Conservation (phyloP, 805 yeast genomes). For the Saccharomycopsis capsularis region DNA sequence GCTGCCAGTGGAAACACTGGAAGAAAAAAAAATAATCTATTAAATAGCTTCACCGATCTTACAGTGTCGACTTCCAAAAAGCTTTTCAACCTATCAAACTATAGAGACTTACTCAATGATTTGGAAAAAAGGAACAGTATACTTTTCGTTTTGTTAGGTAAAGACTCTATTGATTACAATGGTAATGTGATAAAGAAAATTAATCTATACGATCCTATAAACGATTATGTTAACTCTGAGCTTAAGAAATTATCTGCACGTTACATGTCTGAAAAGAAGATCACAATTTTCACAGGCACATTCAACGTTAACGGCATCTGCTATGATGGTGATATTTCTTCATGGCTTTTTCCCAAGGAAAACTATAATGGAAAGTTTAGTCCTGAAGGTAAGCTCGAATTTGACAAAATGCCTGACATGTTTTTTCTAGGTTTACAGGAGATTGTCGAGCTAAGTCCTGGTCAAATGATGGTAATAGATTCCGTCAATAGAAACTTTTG, state of each 20-base stretch:
- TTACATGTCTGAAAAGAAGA: slow-evolving; percentile 55
- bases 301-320: slow-evolving; percentile 77
- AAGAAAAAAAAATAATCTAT: slow-evolving; percentile 10
- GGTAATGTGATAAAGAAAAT: slow-evolving; percentile 10
- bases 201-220: slow-evolving; percentile 68
- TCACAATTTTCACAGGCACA: slow-evolving; percentile 73
- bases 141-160: slow-evolving; percentile 13
- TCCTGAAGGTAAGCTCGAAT: slow-evolving; percentile 14
- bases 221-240: slow-evolving; percentile 71
- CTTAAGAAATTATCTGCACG: slow-evolving; percentile 41
- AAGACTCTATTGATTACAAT: slow-evolving; percentile 10
- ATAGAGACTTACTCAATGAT: slow-evolving; percentile 19
- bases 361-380: slow-evolving; percentile 2
- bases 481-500: slow-evolving; percentile 50
- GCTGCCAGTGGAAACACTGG: too few species aligned
- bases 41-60: slow-evolving; percentile 18
- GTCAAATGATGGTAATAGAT: slow-evolving; percentile 77
- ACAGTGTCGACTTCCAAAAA: slow-evolving; percentile 21
- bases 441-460: slow-evolving; percentile 74
- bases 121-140: slow-evolving; percentile 15
- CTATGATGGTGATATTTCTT: slow-evolving; percentile 48
- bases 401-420: slow-evolving; percentile 49
- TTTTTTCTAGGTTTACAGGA: slow-evolving; percentile 86
- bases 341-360: slow-evolving; percentile 72
- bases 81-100: slow-evolving; percentile 16